Conservation (phyloP, 495 filamentous ascomycete genomes). For the Neurospora tetrasperma region DNA sequence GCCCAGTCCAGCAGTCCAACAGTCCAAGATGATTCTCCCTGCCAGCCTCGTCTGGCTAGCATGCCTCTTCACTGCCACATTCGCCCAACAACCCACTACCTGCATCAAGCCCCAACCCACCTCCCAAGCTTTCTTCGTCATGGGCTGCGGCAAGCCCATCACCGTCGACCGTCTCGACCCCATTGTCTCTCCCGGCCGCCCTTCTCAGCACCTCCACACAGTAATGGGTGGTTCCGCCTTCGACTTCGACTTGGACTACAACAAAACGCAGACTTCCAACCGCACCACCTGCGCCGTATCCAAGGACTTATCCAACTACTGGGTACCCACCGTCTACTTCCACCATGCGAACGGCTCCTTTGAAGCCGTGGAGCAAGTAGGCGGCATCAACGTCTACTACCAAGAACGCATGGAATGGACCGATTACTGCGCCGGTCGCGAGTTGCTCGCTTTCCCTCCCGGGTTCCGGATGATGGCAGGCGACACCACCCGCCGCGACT, state of each 20-base stretch:
- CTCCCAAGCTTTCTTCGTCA: constrained; percentile 12
- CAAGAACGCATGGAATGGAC: constrained; percentile 38
- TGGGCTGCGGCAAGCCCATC: constrained; percentile 22
- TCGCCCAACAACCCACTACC: not conserved
- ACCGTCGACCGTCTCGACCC: constrained; percentile 51
- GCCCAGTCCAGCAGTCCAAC: not conserved
- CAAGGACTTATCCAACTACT: constrained; percentile 63
- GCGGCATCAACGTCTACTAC: constrained; percentile 28
- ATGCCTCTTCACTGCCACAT: not conserved
- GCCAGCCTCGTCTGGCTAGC: not conserved
- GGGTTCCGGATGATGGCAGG: constrained; percentile 63
- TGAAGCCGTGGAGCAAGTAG: constrained; percentile 44
- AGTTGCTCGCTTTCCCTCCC: constrained; percentile 48
- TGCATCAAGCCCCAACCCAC: not conserved
- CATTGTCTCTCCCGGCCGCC: constrained; percentile 45
- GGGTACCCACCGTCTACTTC: constrained; percentile 59
- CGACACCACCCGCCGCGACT: constrained; percentile 36
- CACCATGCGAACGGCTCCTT: constrained; percentile 54
- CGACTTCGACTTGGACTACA: constrained; percentile 47
- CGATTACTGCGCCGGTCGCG: constrained; percentile 25
- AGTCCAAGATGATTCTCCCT: not conserved
- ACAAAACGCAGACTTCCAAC: constrained; percentile 39
- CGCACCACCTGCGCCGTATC: constrained; percentile 48
- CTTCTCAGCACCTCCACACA: constrained; percentile 54
- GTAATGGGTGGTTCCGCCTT: constrained; percentile 61